Evolutionary conservation across 2,329 filamentous ascomycete species (phyloP), one percentile per base, ranked within the genome.

Genomic region (Fusarium subtropicale): DNA sequence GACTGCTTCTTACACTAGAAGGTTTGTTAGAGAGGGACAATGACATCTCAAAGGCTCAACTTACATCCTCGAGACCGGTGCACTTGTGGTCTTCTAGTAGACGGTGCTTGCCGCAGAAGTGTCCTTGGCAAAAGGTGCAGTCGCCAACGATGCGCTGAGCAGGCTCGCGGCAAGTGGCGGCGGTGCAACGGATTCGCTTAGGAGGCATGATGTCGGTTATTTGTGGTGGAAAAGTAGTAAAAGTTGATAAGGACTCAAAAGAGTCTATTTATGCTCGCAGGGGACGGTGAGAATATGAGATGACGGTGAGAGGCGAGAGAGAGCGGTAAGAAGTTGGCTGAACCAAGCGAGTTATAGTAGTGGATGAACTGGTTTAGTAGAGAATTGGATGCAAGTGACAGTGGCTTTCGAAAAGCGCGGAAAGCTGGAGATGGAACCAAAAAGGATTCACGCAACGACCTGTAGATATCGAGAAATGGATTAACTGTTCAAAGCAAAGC

Each of bases 81-180:
- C 96, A 99, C 83, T 93, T 93, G 83, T 99, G 96, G 74, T 95
- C 92, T 81, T 99, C 96, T 69, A 98, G 82, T 82, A 98, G 87
- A 59, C 96, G 88, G 82, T 99, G 96, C 84, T 94, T 97, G 75
- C 93, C 93, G 82, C 96, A 99, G 85, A 93, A 98, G 79, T 97
- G 92, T 46, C 94, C 94, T 58, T 91, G 86, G 84, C 96, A 99
- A 85, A 98, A 98, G 66, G 90, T 91, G 82, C 96, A 99, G 84
- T 98, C 95, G 56, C 96, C 96, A 63, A 97, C 92, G 76, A 99
- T 97, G 71, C 93, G 91, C 81, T 97, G 94, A 18, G 94, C 94
- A 31, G 88, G 87, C 74, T 93, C 90, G 78, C 90, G 93, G 89
- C 96, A 98, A 74, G 94, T 90, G 82, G 95, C 94, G 84, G 92